phyloP scores from a whole-genome alignment of 768 basidiomycete genomes.

The Kwoniella dendrophila region DNA sequence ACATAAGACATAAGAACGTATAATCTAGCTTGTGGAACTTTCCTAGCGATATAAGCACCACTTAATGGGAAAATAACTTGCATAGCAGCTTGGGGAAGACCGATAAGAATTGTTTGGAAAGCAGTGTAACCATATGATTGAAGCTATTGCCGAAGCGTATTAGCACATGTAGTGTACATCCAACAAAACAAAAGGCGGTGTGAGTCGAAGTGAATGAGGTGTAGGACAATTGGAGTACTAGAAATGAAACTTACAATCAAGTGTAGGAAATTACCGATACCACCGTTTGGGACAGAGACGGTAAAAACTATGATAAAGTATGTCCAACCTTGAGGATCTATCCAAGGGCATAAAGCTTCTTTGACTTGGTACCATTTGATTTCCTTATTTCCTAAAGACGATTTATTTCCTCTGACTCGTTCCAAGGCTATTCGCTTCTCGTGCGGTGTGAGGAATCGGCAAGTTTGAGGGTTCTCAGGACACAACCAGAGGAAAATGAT shows the following conservation, averaged over 20 bases:
- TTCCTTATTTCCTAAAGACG: conserved; percentile 26
- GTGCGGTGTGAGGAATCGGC: conserved; percentile 33
- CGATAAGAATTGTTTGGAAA: conserved; percentile 42
- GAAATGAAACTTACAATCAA: conserved; percentile 28
- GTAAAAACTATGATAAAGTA: conserved; percentile 33
- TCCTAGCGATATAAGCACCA: conserved; percentile 35
- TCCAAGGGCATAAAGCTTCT: conserved; percentile 37
- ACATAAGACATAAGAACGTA: conserved; percentile 32
- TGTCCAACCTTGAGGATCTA: conserved; percentile 41
- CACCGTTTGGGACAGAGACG: conserved; percentile 37
- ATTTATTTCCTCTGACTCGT: conserved; percentile 37
- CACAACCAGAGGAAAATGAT: conserved; percentile 32
- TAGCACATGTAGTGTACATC: too few species aligned
- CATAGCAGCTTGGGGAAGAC: conserved; percentile 39
- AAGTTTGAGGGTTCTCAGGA: conserved; percentile 35
- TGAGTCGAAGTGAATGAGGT: too few species aligned
- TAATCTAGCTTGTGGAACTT: conserved; percentile 24
- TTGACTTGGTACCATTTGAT: conserved; percentile 40
- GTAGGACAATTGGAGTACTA: too few species aligned
- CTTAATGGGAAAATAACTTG: conserved; percentile 42
- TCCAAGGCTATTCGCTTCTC: conserved; percentile 36
- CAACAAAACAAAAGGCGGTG: neutral
- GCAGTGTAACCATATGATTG: conserved; percentile 43
- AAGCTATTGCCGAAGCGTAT: neutral
- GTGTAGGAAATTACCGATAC: conserved; percentile 41